Base-by-base conservation (phyloP, 1,284 basidiomycete species). In the Microbotryomycetes sp. region DNA sequence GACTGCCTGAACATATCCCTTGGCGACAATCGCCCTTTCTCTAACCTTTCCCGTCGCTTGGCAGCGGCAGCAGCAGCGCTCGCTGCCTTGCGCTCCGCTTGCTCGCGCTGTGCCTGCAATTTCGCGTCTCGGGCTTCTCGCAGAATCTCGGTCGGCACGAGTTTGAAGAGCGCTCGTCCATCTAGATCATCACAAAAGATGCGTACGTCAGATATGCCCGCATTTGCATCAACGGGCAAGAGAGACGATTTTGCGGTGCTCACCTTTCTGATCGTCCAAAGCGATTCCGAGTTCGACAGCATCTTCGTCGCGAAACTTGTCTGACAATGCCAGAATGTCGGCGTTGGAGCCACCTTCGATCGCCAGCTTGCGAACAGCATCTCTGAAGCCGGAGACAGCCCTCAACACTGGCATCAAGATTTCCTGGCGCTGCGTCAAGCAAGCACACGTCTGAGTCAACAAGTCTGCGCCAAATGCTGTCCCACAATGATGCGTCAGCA, bases 181-280 rank as follows among this genome's bases (percentile, higher is more conserved):
- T 92, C 91, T 89, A 63, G 45, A 24, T 11, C 35, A 41, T 18
- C 9, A 41, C 3, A 51, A 24, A 30, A 4, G 51, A 41, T 24
- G 26, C 47, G 28, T 45, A 61, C 60, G 13, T 28, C 52, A 13
- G 52, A 9, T 24, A 35, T 26, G 9, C 24, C 30, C n/a, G n/a
- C n/a, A n/a, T n/a, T n/a, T 13, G 30, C 26, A 46, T 16, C 28
- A 28, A 46, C 7, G 45, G 53, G 21, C 26, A 16, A 46, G 27
- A 35, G 7, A 6, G 53, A 30, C n/a, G 31, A 54, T 29, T 23
- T 50, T 26, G 59, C 52, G 15, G 5, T 5, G 71, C 76, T 70
- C 69, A 85, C 92, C 91, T 78, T 92, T 91, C 78, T 92, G 90
- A 76, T 99, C 96, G 73, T 98, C 96, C 47, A 99, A 79, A 11